Conservation (phyloP, 495 filamentous ascomycete species). For the Penicillium pancosmium region DNA sequence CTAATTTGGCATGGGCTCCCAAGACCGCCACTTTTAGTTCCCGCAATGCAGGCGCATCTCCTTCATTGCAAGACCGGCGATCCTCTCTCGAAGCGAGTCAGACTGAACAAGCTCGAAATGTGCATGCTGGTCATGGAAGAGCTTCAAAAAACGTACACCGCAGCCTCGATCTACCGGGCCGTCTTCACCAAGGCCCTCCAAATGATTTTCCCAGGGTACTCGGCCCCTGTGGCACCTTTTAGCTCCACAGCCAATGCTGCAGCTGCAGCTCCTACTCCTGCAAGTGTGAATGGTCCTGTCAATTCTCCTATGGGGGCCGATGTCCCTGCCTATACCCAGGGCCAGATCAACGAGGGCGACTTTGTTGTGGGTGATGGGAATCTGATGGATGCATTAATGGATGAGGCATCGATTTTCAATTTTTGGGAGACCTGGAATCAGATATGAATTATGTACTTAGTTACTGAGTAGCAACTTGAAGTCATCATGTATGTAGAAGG, state of each 20-base stretch:
- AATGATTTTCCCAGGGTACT: conserved; percentile 28
- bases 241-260: conserved; percentile 1
- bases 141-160: conserved; percentile 38
- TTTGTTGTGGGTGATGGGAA: conserved; percentile 17
- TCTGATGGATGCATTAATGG: conserved; percentile 32
- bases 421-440: conserved; percentile 32
- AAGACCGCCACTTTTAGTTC: conserved; percentile 41
- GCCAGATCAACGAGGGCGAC: background rate
- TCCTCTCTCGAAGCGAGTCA: conserved; percentile 33
- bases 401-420: conserved; percentile 32
- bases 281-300: background rate
- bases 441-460: background rate
- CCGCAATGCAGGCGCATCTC: conserved; percentile 45
- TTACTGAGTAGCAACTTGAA: background rate
- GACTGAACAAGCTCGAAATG: conserved; percentile 42
- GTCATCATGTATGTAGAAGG: background rate
- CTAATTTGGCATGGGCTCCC: background rate
- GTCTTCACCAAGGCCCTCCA: conserved; percentile 38
- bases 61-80: conserved; percentile 37
- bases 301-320: background rate
- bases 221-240: conserved; percentile 5
- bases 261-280: background rate
- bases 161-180: conserved; percentile 36
- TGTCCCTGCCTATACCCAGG: conserved; percentile 5
- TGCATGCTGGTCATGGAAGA: conserved; percentile 47